phyloP scores from a whole-genome alignment of 2,329 filamentous ascomycete genomes.

The Nemania sp. region DNA sequence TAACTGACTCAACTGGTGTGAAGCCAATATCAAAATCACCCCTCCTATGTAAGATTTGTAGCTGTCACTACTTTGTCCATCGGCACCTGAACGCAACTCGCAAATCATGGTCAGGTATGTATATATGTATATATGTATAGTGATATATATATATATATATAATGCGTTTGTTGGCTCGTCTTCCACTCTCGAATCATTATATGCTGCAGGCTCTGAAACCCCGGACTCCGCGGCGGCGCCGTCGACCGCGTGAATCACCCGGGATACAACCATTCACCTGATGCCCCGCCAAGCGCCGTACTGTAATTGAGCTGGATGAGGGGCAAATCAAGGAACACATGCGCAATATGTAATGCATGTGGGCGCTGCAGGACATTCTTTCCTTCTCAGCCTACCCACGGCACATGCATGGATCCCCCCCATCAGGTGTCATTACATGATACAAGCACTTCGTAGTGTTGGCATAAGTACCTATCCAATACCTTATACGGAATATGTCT shows the following conservation, averaged over 20 bases:
- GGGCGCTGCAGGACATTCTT: constrained; percentile 2
- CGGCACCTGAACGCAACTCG: too few species aligned
- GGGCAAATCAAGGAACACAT: not conserved
- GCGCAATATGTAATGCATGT: not conserved
- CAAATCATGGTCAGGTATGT: too few species aligned
- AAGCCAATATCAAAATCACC: not conserved
- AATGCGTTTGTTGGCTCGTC: too few species aligned
- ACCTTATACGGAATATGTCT: too few species aligned
- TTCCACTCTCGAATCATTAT: not conserved
- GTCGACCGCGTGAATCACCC: not conserved
- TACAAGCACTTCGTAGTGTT: not conserved
- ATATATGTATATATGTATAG: too few species aligned
- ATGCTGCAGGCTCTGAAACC: constrained; percentile 20
- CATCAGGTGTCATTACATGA: not conserved
- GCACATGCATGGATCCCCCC: not conserved
- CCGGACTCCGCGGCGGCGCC: constrained; percentile 1
- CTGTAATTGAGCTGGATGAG: too few species aligned
- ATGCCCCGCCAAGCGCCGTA: not conserved
- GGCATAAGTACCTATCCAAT: too few species aligned
- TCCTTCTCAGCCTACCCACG: not conserved
- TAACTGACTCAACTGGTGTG: not conserved
- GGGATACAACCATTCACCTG: not conserved
- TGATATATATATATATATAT: too few species aligned
- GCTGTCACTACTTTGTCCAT: too few species aligned
- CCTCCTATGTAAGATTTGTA: too few species aligned